Evolutionary conservation across 768 basidiomycete species (phyloP), one percentile per base, ranked within the genome.

Genomic region (Panellus pusillus): DNA sequence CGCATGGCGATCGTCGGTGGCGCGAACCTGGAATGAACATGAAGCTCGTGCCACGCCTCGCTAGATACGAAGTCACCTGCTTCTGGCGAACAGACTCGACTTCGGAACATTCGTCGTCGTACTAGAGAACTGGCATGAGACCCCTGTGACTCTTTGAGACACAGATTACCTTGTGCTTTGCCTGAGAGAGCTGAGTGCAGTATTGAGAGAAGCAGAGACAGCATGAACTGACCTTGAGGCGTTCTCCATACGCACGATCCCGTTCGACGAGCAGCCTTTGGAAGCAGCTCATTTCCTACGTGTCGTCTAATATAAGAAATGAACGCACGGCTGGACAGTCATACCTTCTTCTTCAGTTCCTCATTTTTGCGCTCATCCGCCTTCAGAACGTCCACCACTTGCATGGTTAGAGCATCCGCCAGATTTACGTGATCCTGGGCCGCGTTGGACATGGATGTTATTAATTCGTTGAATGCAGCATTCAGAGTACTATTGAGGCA

Each of bases 21-120:
- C 79, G 52, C 86, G 82, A 46, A 75, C 81, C 89, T 91, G 61
- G 20, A 45, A 42, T 38, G 19, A 47, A 19, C 52, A 49, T 45
- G 38, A 58, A 48, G 37, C 57, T 37, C 37, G 51, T 35, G 39
- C 37, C 28, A 47, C 54, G 55, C 38, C 40, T 37, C 18, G 54
- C 45, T 44, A 35, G 50, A 46, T 24, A 62, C 15, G 54, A 47
- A 58, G 63, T 40, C 32, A 80, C 91, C 81, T 92, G 90, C 70
- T 91, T 93, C 74, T 90, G 88, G 44, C 87, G 84, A 62, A 82
- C 79, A 18, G 76, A 67, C 62, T 89, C 88, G 18, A 88, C 80
- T 66, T 91, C 89, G 14, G 65, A 63, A 65, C 91, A 93, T 60
- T 90, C 84, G 27, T 84, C 85, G 60, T 92, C 87, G 63, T 93